A percentile compares a stretch with the other conserved stretches of the same genome.
Evolutionary conservation across 2,329 filamentous ascomycete genomes (phyloP).

Genomic region (Beauveria pseudobassiana): DNA sequence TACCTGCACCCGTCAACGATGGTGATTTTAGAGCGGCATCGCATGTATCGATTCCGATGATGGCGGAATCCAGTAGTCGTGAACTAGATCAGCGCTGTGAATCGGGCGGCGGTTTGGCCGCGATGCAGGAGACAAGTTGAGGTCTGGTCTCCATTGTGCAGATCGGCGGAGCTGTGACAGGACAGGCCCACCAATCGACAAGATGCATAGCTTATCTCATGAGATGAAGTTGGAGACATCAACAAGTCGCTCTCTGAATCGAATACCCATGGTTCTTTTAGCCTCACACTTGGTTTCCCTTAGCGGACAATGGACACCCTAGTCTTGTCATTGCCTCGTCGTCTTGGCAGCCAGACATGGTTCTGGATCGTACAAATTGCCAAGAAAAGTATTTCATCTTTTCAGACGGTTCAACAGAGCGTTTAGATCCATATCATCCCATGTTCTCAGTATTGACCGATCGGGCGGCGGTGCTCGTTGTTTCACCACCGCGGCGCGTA

Average conservation of each 20-base stretch:
- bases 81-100: neutral
- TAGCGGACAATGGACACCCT: neutral
- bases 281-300: neutral
- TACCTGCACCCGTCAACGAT: neutral
- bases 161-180: neutral
- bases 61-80: neutral
- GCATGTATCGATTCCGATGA: too few relatives aligned
- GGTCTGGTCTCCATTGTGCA: neutral
- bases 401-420: neutral
- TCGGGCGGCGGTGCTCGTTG: neutral
- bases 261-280: too few relatives aligned
- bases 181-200: neutral
- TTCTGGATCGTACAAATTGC: neutral
- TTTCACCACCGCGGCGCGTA: slow-evolving; percentile 9
- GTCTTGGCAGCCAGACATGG: neutral
- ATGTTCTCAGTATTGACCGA: neutral
- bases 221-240: too few relatives aligned
- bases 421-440: neutral
- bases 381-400: neutral
- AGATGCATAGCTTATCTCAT: too few relatives aligned
- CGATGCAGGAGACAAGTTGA: neutral
- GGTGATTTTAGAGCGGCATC: neutral
- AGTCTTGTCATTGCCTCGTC: neutral
- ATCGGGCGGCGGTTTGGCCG: neutral
- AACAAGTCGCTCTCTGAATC: too few relatives aligned